Percentiles rank a stretch among this genome's conserved stretches.
phyloP scores from a whole-genome alignment of 2,329 filamentous ascomycete genomes.

The Alternaria hordeiaustralica region DNA sequence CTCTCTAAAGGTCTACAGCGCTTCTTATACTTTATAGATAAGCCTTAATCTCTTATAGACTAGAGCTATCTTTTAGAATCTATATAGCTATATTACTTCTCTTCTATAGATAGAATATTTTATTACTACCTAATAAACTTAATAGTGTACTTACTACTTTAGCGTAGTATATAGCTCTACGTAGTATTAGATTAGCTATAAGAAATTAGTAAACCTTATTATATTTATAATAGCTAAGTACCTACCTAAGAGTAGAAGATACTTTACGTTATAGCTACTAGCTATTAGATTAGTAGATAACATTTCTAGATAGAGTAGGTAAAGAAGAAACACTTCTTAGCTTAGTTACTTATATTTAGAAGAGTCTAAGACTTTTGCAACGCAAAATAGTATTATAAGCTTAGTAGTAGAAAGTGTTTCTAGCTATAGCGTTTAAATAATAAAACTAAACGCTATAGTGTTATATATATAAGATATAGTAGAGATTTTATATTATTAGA shows the following conservation, averaged over 20 bases:
- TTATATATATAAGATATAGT: background rate
- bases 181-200: slow-evolving; percentile 10
- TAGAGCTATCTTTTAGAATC: slow-evolving; percentile 1
- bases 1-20: slow-evolving; percentile 1
- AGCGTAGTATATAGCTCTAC: background rate
- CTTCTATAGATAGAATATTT: background rate
- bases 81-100: slow-evolving; percentile 6
- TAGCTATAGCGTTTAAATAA: slow-evolving; percentile 5
- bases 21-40: background rate
- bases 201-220: background rate
- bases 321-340: slow-evolving; percentile 7
- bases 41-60: slow-evolving; percentile 13
- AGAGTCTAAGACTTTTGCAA: slow-evolving; percentile 5
- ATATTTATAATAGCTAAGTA: background rate
- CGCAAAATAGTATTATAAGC: slow-evolving; percentile 7
- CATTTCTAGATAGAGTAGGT: background rate
- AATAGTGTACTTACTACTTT: slow-evolving; percentile 8
- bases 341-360: slow-evolving; percentile 1
- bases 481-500: slow-evolving; percentile 10
- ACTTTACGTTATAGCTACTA: background rate
- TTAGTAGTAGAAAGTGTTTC: slow-evolving; percentile 3
- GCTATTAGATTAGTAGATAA: background rate
- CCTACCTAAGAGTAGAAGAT: slow-evolving; percentile 10
- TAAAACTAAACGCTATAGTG: slow-evolving; percentile 8
- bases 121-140: background rate